Conservation (phyloP, 306 rosid genomes). For the Luffa aegyptiaca region DNA sequence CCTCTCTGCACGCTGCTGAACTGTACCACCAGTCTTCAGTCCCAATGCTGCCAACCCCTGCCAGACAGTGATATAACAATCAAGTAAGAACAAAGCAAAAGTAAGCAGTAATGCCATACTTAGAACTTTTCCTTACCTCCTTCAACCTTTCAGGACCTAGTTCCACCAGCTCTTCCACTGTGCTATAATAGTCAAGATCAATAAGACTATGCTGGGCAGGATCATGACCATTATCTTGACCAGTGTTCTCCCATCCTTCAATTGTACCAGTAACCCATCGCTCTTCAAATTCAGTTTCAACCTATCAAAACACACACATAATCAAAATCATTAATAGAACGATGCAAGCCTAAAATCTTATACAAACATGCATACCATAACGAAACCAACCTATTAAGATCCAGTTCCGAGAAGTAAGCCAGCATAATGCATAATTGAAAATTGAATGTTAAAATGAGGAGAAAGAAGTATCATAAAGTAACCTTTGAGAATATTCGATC, state of each 20-base stretch:
- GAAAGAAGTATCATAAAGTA: background rate
- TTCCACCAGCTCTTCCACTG: conserved; percentile 78
- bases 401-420: background rate
- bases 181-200: conserved; percentile 85
- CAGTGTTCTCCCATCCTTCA: conserved; percentile 63
- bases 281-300: conserved; percentile 68
- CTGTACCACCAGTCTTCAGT: conserved; percentile 82
- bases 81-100: background rate
- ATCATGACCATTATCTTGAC: conserved; percentile 54
- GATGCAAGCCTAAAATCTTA: background rate
- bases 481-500: conserved; percentile 87
- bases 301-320: conserved; percentile 36
- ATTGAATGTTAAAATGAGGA: background rate
- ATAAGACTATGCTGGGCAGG: conserved; percentile 39
- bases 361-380: background rate
- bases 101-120: background rate
- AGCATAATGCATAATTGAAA: background rate
- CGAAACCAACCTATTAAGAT: background rate
- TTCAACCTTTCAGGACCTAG: conserved; percentile 86
- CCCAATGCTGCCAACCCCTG: conserved; percentile 78
- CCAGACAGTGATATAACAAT: background rate
- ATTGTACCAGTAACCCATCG: conserved; percentile 56
- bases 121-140: conserved; percentile 40
- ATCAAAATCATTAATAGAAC: background rate
- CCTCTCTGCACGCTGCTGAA: conserved; percentile 97